phyloP scores from a whole-genome alignment of 83 land plant species.

The Thuja plicata region DNA sequence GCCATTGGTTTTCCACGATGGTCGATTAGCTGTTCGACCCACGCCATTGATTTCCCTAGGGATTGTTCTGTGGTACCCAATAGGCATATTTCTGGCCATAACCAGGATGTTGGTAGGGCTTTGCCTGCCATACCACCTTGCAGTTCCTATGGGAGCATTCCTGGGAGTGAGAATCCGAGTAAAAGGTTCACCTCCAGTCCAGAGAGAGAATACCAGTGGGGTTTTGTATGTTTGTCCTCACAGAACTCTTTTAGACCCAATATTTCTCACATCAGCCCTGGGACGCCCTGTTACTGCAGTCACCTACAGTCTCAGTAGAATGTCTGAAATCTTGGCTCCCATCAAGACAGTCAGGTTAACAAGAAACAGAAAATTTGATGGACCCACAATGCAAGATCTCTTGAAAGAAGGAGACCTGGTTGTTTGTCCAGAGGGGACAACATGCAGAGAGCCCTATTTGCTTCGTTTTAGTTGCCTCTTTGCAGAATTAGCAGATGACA shows the following conservation, averaged over 20 bases:
- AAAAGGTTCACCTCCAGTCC: conserved; percentile 16
- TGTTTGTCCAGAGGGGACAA: conserved; percentile 61
- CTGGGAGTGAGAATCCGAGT: conserved; percentile 35
- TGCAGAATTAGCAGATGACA: conserved; percentile 49
- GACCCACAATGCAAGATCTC: conserved; percentile 15
- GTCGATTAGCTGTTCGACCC: conserved; percentile 61
- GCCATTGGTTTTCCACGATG: conserved; percentile 80
- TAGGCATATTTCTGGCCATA: conserved; percentile 45
- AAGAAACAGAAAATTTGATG: background rate
- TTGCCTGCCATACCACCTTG: conserved; percentile 32
- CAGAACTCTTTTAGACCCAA: conserved; percentile 68
- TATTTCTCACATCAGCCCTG: conserved; percentile 34
- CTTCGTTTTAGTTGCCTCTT: conserved; percentile 71
- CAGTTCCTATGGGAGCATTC: conserved; percentile 17
- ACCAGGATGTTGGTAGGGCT: conserved; percentile 30
- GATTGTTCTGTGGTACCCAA: conserved; percentile 63
- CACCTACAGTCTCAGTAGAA: conserved; percentile 33
- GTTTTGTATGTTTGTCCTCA: conserved; percentile 57
- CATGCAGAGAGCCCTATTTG: conserved; percentile 68
- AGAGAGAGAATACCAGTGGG: conserved; percentile 16
- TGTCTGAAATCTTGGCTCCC: conserved; percentile 27
- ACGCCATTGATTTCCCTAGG: conserved; percentile 44
- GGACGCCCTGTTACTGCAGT: conserved; percentile 24
- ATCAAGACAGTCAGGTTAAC: conserved; percentile 20
- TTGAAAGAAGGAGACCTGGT: conserved; percentile 45